Evolutionary conservation across 169 alveolate genomes (phyloP), one percentile per base, ranked within the genome.

Genomic region (Plasmodium fragile): DNA sequence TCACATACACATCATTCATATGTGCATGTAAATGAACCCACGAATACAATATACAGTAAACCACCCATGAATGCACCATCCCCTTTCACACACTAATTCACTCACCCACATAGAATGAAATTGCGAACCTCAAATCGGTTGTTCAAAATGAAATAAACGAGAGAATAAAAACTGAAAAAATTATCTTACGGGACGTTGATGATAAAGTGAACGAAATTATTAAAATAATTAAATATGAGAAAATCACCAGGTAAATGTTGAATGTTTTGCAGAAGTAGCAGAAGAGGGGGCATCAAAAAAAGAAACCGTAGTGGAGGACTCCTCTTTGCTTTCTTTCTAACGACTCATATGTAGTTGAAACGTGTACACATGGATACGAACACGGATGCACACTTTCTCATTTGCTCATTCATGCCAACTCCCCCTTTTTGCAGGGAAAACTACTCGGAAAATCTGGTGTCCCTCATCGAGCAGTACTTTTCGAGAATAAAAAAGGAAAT

Each of bases 401-500:
- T 36, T n/a, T 82, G 10, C 59, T 7, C 45, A 39, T 83, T 2
- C 41, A 30, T 72, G 78, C 75, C 2, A 49, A 52, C 32, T 45
- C 59, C 34, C 78, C 79, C 59, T 43, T 36, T 36, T 73, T 85
- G 6, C 41, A 85, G 93, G 55, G 84, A 85, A 85, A 85, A 52
- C 69, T 85, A 85, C 78, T 85, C 93, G 7, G 93, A 85, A 85
- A 85, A 85, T 43, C 80, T 85, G 28, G 93, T 85, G 32, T 85
- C 93, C 45, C 93, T 85, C 34, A 85, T 85, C 16, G 93, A 85
- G 45, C 93, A 85, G 80, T 85, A 85, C 69, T 85, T 85, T 85
- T 72, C 93, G 55, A 55, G 73, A 85, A 85, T 85, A 85, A 85
- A 85, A 75, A 85, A 73, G 36, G 93, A 85, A 75, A 85, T 85